Base-by-base conservation (phyloP, 2,329 filamentous ascomycete genomes). In the Clarireedia hainanense region DNA sequence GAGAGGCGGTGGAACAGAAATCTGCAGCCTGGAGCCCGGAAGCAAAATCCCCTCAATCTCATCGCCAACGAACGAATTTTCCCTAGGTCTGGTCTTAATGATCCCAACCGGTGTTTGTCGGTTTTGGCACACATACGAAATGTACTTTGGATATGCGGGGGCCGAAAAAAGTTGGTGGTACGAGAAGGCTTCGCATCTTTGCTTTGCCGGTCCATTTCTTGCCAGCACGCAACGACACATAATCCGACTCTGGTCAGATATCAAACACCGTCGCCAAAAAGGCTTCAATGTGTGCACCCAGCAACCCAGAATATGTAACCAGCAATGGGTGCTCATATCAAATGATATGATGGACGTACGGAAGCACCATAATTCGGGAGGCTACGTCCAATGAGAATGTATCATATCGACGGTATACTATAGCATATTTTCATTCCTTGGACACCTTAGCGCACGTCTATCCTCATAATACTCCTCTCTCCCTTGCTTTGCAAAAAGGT, bases 11-110 rank as follows among this genome's bases (percentile, higher is more conserved):
- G 52, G 36, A 36, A 50, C 45, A 23, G 12, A n/a, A 43, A 49
- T 53, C 52, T 55, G 52, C 52, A 55, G 52, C 52, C 46, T 55
- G 36, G 52, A 43, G 36, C 45, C 37, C 52, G 52, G 51, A 55
- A 55, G 27, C 10, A 27, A 27, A 26, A 54, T 34, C 24, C 37
- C 36, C 52, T 47, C 30, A 34, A 42, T 47, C 17, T 51, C 26
- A 10, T n/a, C 26, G 3, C n/a, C 10, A 26, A 39, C 26, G 4
- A 12, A 27, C 7, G 4, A 4, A 12, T 34, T 42, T 42, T 42
- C 39, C 4, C 39, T 20, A 26, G 6, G 42, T 24, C 23, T 12
- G 10, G 17, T 40, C 39, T 24, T 27, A 36, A 26, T 39, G 30
- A 47, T 47, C 20, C 30, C 43, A 7, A 48, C 23, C 51, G 30